Evolutionary conservation across 768 basidiomycete species (phyloP).

Genomic region (Lactarius sanguifluus): DNA sequence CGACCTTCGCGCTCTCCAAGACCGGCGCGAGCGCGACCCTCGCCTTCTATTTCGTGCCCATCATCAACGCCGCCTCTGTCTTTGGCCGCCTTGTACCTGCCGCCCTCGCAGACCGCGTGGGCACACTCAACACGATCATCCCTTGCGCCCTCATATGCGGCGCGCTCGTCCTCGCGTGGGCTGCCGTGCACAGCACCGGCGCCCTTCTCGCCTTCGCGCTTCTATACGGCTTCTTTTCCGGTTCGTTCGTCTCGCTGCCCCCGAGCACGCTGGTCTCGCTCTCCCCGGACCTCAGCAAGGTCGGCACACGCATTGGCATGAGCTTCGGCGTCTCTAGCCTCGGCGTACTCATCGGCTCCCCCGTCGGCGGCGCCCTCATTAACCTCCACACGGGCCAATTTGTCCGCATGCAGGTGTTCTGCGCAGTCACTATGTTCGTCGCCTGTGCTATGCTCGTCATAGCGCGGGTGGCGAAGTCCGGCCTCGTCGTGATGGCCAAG

Average conservation of each 20-base stretch:
- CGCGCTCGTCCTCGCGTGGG: constrained; percentile 36
- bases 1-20: constrained; percentile 31
- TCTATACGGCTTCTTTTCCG: constrained; percentile 42
- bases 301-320: constrained; percentile 33
- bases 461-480: constrained; percentile 15
- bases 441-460: not conserved
- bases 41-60: constrained; percentile 36
- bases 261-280: constrained; percentile 17
- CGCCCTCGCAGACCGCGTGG: constrained; percentile 35
- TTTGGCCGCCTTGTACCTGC: constrained; percentile 36
- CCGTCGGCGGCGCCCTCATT: constrained; percentile 30
- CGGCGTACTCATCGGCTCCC: constrained; percentile 30
- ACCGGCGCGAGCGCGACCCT: constrained; percentile 25
- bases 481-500: constrained; percentile 11
- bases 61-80: constrained; percentile 36
- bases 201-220: constrained; percentile 37
- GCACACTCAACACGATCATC: constrained; percentile 35
- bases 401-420: constrained; percentile 21
- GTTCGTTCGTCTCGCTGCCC: constrained; percentile 26
- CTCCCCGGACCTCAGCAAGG: constrained; percentile 20
- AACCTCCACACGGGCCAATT: constrained; percentile 21
- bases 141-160: constrained; percentile 31
- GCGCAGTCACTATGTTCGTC: constrained; percentile 13
- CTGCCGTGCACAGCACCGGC: constrained; percentile 32
- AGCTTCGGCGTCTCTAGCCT: constrained; percentile 29